phyloP scores from a whole-genome alignment of 441 rosid genomes.

The Pelargonium fulgidum region DNA sequence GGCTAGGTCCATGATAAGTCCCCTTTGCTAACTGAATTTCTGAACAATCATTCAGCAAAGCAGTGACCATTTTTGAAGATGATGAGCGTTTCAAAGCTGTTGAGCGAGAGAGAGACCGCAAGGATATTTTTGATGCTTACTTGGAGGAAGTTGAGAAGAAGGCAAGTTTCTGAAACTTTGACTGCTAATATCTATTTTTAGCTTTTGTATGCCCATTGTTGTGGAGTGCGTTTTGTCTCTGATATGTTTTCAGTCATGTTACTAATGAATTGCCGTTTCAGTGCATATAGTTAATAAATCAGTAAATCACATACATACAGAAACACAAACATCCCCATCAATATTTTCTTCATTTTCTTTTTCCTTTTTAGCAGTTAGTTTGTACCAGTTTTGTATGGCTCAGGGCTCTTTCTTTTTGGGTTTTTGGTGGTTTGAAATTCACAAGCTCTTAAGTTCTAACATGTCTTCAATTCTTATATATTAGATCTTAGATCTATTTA shows the following conservation, averaged over 20 bases:
- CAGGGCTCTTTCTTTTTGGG: too few relatives aligned
- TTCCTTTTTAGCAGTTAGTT: too few relatives aligned
- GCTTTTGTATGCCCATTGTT: slow-evolving; percentile 9
- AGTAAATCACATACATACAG: background rate
- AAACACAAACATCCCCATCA: too few relatives aligned
- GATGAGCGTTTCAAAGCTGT: slow-evolving; percentile 61
- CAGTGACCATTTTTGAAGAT: slow-evolving; percentile 46
- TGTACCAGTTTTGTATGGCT: too few relatives aligned
- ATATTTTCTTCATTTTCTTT: too few relatives aligned
- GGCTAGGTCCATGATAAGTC: slow-evolving; percentile 16
- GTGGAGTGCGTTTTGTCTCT: background rate
- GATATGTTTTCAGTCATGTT: background rate
- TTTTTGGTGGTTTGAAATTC: too few relatives aligned
- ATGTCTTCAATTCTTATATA: too few relatives aligned
- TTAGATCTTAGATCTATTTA: too few relatives aligned
- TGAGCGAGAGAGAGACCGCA: slow-evolving; percentile 67
- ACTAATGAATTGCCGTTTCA: background rate
- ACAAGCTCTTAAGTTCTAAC: too few relatives aligned
- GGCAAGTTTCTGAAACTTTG: slow-evolving; percentile 27
- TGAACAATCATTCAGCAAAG: slow-evolving; percentile 48
- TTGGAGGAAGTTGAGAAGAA: slow-evolving; percentile 47
- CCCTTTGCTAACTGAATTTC: slow-evolving; percentile 20
- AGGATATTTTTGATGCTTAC: slow-evolving; percentile 55
- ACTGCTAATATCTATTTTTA: background rate
- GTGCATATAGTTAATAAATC: background rate